Conservation (phyloP, 2,329 filamentous ascomycete genomes). For the Trichophyton equinum region DNA sequence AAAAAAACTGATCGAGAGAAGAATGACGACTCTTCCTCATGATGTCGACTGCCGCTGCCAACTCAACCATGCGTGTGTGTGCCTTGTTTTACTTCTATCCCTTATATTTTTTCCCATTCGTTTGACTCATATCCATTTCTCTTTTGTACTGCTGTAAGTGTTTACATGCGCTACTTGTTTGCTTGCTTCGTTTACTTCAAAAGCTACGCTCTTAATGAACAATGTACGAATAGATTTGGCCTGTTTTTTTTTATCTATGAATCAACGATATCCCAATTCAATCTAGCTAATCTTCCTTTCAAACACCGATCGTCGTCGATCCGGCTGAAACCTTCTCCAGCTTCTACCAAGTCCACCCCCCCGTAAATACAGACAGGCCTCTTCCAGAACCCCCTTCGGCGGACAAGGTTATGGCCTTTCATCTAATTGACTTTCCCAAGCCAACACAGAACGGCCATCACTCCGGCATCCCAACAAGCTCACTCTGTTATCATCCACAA, state of each 20-base stretch:
- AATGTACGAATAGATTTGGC: constrained; percentile 5
- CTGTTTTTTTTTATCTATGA: not conserved
- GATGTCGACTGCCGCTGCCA: not conserved
- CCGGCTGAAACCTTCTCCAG: no score
- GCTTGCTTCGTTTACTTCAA: not conserved
- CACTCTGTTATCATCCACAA: not conserved
- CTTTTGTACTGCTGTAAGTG: constrained; percentile 3
- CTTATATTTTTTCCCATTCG: not conserved
- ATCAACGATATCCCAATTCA: not conserved
- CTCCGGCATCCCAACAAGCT: not conserved
- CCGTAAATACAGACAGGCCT: not conserved
- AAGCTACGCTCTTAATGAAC: constrained; percentile 5
- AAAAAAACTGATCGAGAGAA: no score
- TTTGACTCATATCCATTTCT: constrained; percentile 1
- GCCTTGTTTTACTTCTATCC: not conserved
- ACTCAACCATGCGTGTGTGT: not conserved
- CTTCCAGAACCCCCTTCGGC: not conserved
- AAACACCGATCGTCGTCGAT: no score
- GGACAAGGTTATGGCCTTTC: not conserved
- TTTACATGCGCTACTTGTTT: constrained; percentile 1
- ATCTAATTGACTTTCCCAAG: not conserved
- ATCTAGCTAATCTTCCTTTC: not conserved
- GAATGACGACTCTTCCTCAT: no score
- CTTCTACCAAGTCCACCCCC: no score
- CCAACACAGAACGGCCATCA: not conserved